Evolutionary conservation across 805 yeast species (phyloP).

Genomic region (Scheffersomyces lignosus): DNA sequence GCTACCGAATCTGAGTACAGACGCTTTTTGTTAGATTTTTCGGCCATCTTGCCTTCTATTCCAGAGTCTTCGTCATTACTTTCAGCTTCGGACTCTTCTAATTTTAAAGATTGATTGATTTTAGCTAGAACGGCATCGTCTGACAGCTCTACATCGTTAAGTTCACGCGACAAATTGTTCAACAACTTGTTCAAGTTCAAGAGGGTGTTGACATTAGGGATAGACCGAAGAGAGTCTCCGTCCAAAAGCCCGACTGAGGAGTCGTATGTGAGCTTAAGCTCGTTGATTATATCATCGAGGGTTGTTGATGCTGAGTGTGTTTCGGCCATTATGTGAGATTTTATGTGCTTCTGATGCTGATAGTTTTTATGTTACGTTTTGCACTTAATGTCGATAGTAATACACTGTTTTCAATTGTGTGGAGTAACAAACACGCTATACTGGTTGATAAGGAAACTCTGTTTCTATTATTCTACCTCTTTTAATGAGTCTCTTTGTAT

Average conservation of each 20-base stretch:
- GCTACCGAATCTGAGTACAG: slow-evolving; percentile 5
- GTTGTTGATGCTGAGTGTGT: slow-evolving; percentile 38
- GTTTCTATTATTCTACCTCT: too few relatives aligned
- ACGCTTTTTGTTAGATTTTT: slow-evolving; percentile 6
- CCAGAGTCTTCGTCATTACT: slow-evolving; percentile 9
- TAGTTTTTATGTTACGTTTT: too few relatives aligned
- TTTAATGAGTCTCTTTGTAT: too few relatives aligned
- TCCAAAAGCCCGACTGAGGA: slow-evolving; percentile 58
- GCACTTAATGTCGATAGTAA: too few relatives aligned
- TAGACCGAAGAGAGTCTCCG: slow-evolving; percentile 51
- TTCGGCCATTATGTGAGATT: too few relatives aligned
- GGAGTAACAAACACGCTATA: too few relatives aligned
- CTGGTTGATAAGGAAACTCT: too few relatives aligned
- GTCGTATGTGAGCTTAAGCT: slow-evolving; percentile 56
- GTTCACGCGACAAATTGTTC: slow-evolving; percentile 37
- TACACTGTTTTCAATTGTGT: too few relatives aligned
- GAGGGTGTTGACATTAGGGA: slow-evolving; percentile 44
- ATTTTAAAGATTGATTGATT: slow-evolving; percentile 12
- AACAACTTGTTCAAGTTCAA: slow-evolving; percentile 46
- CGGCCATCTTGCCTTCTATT: slow-evolving; percentile 11
- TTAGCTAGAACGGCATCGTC: slow-evolving; percentile 28
- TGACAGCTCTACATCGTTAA: slow-evolving; percentile 30
- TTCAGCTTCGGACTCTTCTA: slow-evolving; percentile 5
- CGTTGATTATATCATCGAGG: slow-evolving; percentile 52
- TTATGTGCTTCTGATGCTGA: too few relatives aligned